A percentile compares a stretch with the other conserved stretches of the same genome.
phyloP scores from a whole-genome alignment of 495 filamentous ascomycete genomes.

The Aspergillus indologenus region DNA sequence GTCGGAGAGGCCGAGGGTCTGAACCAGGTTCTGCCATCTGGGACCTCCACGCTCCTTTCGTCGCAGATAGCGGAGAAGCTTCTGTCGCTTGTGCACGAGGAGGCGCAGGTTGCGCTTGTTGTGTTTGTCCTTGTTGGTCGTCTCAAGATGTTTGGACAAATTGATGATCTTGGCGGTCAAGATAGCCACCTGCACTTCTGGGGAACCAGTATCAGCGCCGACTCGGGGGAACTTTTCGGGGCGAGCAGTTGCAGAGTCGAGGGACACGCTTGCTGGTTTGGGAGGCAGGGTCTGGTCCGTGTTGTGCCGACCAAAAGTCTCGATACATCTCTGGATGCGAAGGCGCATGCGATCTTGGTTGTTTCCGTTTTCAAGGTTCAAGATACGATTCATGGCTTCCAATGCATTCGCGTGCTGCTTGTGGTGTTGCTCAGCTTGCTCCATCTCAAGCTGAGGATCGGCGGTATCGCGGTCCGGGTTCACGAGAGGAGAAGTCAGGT shows the following conservation, averaged over 20 bases:
- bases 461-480: slow-evolving; percentile 29
- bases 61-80: slow-evolving; percentile 78
- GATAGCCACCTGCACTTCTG: slow-evolving; percentile 96
- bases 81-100: slow-evolving; percentile 86
- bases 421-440: slow-evolving; percentile 26
- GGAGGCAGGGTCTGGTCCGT: slow-evolving; percentile 70
- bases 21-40: slow-evolving; percentile 79
- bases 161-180: slow-evolving; percentile 90
- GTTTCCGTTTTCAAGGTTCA: slow-evolving; percentile 68
- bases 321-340: slow-evolving; percentile 79
- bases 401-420: slow-evolving; percentile 34
- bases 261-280: slow-evolving; percentile 39
- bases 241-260: slow-evolving; percentile 26
- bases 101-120: slow-evolving; percentile 87
- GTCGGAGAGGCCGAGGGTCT: slow-evolving; percentile 79
- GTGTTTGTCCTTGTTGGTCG: slow-evolving; percentile 69
- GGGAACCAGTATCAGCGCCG: slow-evolving; percentile 86
- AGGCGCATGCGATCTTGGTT: slow-evolving; percentile 71
- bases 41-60: slow-evolving; percentile 86
- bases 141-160: slow-evolving; percentile 59
- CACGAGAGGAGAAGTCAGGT: slow-evolving; percentile 55
- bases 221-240: slow-evolving; percentile 61
- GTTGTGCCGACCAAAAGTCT: slow-evolving; percentile 83
- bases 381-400: slow-evolving; percentile 73
- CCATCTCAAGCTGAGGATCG: slow-evolving; percentile 46